Conservation (phyloP, 2,329 filamentous ascomycete genomes). For the Trichoderma gracile region DNA sequence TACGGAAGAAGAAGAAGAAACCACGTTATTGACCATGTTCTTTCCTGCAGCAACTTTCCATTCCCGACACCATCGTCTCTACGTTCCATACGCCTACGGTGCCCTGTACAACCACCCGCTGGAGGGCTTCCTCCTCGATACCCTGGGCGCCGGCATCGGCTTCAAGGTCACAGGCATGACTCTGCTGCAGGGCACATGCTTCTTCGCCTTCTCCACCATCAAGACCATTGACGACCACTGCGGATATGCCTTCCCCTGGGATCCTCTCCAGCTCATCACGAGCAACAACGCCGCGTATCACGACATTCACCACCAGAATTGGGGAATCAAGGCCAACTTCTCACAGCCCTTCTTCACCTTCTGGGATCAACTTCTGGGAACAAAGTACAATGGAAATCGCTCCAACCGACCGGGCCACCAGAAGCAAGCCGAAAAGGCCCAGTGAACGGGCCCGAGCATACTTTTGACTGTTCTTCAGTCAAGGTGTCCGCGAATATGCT, state of each 20-base stretch:
- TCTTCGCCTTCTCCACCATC: constrained; percentile 85
- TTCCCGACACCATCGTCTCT: constrained; percentile 92
- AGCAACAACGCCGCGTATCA: constrained; percentile 97
- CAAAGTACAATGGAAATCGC: constrained; percentile 73
- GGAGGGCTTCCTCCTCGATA: constrained; percentile 92
- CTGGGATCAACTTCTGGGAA: constrained; percentile 83
- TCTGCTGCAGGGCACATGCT: constrained; percentile 81
- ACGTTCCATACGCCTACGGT: constrained; percentile 96
- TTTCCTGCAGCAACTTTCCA: constrained; percentile 64
- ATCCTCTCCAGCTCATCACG: constrained; percentile 87
- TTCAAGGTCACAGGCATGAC: constrained; percentile 83
- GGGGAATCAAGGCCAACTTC: constrained; percentile 97
- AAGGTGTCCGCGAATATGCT: background rate
- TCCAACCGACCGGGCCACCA: constrained; percentile 44
- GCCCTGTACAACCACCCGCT: constrained; percentile 96
- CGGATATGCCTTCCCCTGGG: constrained; percentile 93
- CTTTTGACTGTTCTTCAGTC: background rate
- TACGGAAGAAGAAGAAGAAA: background rate
- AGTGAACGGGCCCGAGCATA: constrained; percentile 28
- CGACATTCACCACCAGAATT: constrained; percentile 97
- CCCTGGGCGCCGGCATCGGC: constrained; percentile 77
- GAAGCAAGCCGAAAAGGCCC: constrained; percentile 34
- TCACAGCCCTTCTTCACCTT: constrained; percentile 92
- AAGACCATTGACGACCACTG: constrained; percentile 99
- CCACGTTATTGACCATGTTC: constrained; percentile 48